A percentile compares a stretch with the other conserved stretches of the same genome.
Evolutionary conservation across 495 filamentous ascomycete genomes (phyloP).

Genomic region (Astrocystis sublimbata): DNA sequence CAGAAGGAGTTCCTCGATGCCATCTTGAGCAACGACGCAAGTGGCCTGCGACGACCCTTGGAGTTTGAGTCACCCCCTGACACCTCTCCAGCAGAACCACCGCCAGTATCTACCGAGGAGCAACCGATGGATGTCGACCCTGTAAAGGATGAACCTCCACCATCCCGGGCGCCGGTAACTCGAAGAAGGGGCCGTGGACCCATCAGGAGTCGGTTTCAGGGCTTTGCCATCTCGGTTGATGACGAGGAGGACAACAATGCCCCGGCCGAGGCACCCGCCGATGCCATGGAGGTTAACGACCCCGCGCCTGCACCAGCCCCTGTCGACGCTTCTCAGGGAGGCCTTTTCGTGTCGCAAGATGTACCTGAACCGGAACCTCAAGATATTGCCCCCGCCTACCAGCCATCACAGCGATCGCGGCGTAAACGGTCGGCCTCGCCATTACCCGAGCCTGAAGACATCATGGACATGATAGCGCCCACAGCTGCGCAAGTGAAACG

Average conservation of each 20-base stretch:
- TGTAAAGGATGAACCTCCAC: constrained; percentile 15
- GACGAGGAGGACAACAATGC: constrained; percentile 39
- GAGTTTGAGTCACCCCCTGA: constrained; percentile 36
- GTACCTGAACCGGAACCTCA: constrained; percentile 20
- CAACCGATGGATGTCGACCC: constrained; percentile 38
- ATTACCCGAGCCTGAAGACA: constrained; percentile 42
- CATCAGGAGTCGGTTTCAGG: constrained; percentile 67
- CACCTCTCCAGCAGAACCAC: constrained; percentile 19
- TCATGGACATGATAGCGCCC: constrained; percentile 67
- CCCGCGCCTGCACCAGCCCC: constrained; percentile 7
- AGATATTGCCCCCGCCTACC: constrained; percentile 18
- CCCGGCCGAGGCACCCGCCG: constrained; percentile 3
- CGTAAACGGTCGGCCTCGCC: constrained; percentile 50
- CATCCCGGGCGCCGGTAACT: constrained; percentile 12
- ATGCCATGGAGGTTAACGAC: constrained; percentile 11
- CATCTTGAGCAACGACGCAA: constrained; percentile 76
- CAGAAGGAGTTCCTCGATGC: constrained; percentile 93
- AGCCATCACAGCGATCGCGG: constrained; percentile 30
- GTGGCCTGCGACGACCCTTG: constrained; percentile 64
- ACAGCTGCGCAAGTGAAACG: constrained; percentile 73
- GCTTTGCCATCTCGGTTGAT: constrained; percentile 56
- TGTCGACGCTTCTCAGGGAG: constrained; percentile 30
- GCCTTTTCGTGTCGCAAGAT: constrained; percentile 42
- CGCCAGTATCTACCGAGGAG: constrained; percentile 16
- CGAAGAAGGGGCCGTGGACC: constrained; percentile 40